phyloP scores from a whole-genome alignment of 495 filamentous ascomycete genomes.

The Neurospora cerealis region DNA sequence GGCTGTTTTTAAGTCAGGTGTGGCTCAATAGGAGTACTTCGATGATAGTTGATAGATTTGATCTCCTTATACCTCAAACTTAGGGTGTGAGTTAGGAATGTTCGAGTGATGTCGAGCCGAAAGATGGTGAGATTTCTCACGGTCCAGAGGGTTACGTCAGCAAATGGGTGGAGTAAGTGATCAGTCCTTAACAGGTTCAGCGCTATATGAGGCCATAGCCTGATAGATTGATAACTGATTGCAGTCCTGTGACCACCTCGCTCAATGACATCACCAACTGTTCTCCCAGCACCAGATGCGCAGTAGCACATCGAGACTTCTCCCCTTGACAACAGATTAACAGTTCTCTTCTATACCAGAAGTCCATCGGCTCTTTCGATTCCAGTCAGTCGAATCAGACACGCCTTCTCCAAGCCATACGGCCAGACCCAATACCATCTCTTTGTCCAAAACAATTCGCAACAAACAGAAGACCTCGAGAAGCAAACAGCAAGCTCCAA shows the following conservation, averaged over 20 bases:
- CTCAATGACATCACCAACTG: not conserved
- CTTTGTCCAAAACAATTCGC: not conserved
- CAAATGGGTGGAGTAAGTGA: not conserved
- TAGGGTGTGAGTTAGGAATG: not conserved
- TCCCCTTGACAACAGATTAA: not conserved
- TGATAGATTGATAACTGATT: not conserved
- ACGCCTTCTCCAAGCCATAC: not conserved
- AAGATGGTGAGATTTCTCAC: not conserved
- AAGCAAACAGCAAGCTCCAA: not conserved
- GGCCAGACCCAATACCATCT: not conserved
- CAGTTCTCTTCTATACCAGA: not conserved
- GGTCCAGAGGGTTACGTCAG: not conserved
- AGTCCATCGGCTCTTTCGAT: not conserved
- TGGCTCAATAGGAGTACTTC: too few species aligned
- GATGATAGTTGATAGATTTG: too few species aligned
- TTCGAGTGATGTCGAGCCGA: not conserved
- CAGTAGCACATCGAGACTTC: not conserved
- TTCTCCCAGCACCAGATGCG: not conserved
- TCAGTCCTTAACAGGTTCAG: not conserved
- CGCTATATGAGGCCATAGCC: not conserved
- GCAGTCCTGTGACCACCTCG: not conserved
- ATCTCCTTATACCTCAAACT: too few species aligned
- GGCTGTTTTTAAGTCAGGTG: too few species aligned
- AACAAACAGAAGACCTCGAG: not conserved
- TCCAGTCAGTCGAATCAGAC: not conserved